A percentile compares a stretch with the other conserved stretches of the same genome.
These are phyloP conservation scores for Ramalina peruviana DNA, from an alignment of 495 filamentous ascomycete genomes.

Conservation along the genomic window DNA sequence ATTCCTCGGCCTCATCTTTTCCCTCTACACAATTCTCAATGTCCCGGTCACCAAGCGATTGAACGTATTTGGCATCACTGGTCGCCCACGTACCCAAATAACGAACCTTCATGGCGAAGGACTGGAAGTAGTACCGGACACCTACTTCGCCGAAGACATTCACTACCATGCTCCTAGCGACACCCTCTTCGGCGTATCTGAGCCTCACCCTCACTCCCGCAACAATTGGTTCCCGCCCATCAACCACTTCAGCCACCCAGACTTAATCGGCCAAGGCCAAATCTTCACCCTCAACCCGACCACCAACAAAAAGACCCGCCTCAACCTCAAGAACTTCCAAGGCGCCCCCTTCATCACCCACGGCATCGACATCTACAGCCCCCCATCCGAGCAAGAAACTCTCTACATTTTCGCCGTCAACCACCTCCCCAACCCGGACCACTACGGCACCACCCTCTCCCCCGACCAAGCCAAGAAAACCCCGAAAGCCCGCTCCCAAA, in stretches of 20 bases:
- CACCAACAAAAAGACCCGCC: slow-evolving; percentile 35
- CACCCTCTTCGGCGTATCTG: slow-evolving; percentile 43
- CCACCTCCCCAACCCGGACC: slow-evolving; percentile 35
- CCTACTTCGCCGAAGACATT: slow-evolving; percentile 44
- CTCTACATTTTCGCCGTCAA: slow-evolving; percentile 51
- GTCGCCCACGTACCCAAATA: slow-evolving; percentile 14
- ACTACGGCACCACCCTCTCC: slow-evolving; percentile 6
- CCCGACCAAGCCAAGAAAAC: slow-evolving; percentile 8
- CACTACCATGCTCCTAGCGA: slow-evolving; percentile 38
- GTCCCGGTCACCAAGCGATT: slow-evolving; percentile 17
- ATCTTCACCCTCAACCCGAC: slow-evolving; percentile 43
- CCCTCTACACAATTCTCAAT: slow-evolving; percentile 24
- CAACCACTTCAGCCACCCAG: slow-evolving; percentile 24
- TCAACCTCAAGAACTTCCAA: slow-evolving; percentile 37
- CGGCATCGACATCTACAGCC: slow-evolving; percentile 42
- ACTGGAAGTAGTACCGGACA: slow-evolving; percentile 34
- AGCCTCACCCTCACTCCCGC: slow-evolving; percentile 29
- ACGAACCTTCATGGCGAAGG: slow-evolving; percentile 24
- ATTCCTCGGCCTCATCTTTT: slow-evolving; percentile 13
- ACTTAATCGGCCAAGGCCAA: slow-evolving; percentile 26
- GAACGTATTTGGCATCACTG: slow-evolving; percentile 21
- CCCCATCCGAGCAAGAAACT: slow-evolving; percentile 26
- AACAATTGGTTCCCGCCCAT: slow-evolving; percentile 44
- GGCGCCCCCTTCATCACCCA: slow-evolving; percentile 40
- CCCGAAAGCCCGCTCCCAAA: slow-evolving; percentile 32